Conservation (phyloP, 495 filamentous ascomycete species). For the Aspergillus sparsus region DNA sequence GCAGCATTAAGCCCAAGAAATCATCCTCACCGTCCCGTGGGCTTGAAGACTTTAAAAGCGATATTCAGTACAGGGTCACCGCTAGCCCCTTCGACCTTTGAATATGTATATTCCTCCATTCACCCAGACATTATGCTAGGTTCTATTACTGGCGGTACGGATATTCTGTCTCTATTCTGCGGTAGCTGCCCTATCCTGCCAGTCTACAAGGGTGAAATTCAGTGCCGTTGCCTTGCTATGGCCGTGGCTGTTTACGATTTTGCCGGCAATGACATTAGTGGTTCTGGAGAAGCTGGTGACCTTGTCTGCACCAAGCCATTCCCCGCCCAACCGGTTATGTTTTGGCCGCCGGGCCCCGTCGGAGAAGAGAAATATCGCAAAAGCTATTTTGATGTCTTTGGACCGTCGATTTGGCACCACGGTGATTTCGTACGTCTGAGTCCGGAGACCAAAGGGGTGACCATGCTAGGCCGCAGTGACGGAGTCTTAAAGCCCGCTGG, state of each 20-base stretch:
- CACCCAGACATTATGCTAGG: constrained; percentile 72
- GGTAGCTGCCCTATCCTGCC: constrained; percentile 83
- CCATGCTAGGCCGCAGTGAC: constrained; percentile 88
- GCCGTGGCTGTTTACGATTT: constrained; percentile 77
- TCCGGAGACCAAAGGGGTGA: constrained; percentile 69
- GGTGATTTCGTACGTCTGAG: constrained; percentile 88
- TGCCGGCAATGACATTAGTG: constrained; percentile 48
- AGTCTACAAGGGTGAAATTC: constrained; percentile 85
- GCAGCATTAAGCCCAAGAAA: constrained; percentile 64
- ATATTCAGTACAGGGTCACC: constrained; percentile 95
- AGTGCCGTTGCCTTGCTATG: constrained; percentile 90
- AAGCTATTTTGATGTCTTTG: constrained; percentile 87
- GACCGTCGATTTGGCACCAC: constrained; percentile 78
- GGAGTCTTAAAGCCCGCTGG: constrained; percentile 87
- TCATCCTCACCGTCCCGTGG: constrained; percentile 47
- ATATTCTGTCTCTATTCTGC: constrained; percentile 93
- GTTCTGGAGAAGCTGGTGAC: constrained; percentile 75
- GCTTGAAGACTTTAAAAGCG: constrained; percentile 61
- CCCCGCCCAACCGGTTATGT: constrained; percentile 84
- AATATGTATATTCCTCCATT: constrained; percentile 82
- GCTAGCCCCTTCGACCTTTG: constrained; percentile 87
- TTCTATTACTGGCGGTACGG: constrained; percentile 86
- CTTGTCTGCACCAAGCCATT: constrained; percentile 86
- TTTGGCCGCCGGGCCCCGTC: constrained; percentile 67
- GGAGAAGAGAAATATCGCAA: constrained; percentile 74